A percentile compares a stretch with the other conserved stretches of the same genome.
Conservation (phyloP, 257 asterid genomes). For the Fraxinus pennsylvanica region DNA sequence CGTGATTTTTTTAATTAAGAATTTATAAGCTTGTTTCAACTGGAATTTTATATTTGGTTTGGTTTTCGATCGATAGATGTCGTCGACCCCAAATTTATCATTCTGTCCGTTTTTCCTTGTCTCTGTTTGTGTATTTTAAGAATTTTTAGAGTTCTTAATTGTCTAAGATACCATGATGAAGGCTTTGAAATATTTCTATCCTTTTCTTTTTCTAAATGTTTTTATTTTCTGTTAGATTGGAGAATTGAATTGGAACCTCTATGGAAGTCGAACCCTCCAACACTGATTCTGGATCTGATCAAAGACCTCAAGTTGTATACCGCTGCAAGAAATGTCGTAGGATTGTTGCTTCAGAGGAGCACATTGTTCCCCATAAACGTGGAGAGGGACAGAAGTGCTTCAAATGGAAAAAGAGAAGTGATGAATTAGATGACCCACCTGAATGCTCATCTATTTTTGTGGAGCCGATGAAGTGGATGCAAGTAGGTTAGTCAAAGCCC, state of each 20-base stretch:
- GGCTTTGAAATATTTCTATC: neutral
- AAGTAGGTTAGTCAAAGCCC: slow-evolving; percentile 48
- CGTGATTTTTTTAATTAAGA: neutral
- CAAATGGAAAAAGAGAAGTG: slow-evolving; percentile 65
- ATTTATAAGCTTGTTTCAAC: neutral
- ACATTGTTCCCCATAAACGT: slow-evolving; percentile 61
- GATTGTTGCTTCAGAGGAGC: slow-evolving; percentile 78
- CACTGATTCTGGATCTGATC: slow-evolving; percentile 31
- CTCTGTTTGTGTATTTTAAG: neutral
- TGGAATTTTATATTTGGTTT: neutral
- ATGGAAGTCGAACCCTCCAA: slow-evolving; percentile 36
- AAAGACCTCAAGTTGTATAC: slow-evolving; percentile 55
- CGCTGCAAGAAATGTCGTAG: slow-evolving; percentile 96
- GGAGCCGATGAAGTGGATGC: slow-evolving; percentile 98
- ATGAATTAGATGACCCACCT: slow-evolving; percentile 35
- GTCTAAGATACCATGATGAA: neutral
- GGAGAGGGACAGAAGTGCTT: slow-evolving; percentile 76
- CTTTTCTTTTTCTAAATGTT: neutral
- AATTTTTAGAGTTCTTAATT: no score
- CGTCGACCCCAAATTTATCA: neutral
- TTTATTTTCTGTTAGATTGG: slow-evolving; percentile 13
- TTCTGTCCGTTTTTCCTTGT: neutral
- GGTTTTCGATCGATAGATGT: neutral
- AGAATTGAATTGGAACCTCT: slow-evolving; percentile 20
- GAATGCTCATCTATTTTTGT: slow-evolving; percentile 89